These are phyloP conservation scores for Debaryomyces maramus DNA, from an alignment of 805 yeast genomes.

Conservation along the genomic window DNA sequence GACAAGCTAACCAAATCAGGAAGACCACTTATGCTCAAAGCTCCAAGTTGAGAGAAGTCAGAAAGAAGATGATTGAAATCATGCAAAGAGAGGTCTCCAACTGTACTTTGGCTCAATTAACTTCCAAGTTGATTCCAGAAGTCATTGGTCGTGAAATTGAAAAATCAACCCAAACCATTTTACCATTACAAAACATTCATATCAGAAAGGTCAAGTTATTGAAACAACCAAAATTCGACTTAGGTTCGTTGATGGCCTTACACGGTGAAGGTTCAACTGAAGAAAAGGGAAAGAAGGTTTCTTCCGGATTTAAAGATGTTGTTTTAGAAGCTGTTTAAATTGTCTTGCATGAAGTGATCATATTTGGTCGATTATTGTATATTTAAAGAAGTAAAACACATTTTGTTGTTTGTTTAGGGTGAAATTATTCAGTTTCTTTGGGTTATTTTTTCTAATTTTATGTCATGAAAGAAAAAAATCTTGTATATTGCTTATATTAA, in stretches of 20 bases:
- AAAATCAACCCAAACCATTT: conserved; percentile 86
- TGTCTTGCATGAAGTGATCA: conserved; percentile 2
- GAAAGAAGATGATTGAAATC: conserved; percentile 92
- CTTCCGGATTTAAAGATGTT: conserved; percentile 94
- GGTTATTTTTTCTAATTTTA: conserved; percentile 8
- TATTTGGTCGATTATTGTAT: conserved; percentile 1
- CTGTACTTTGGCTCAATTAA: conserved; percentile 90
- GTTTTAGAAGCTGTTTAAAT: conserved; percentile 87
- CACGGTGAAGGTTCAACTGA: conserved; percentile 87
- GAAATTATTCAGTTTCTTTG: conserved; percentile 6
- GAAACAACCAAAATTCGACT: conserved; percentile 96
- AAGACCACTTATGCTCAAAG: conserved; percentile 95
- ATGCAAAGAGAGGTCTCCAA: conserved; percentile 90
- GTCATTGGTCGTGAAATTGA: conserved; percentile 95
- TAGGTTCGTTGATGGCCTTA: conserved; percentile 87
- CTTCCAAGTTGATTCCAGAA: conserved; percentile 94
- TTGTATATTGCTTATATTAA: conserved; percentile 16
- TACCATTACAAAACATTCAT: conserved; percentile 95
- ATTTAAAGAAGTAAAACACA: conserved; percentile 2
- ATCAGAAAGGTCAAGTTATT: conserved; percentile 95
- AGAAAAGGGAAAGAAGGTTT: conserved; percentile 96
- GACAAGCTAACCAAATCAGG: conserved; percentile 91
- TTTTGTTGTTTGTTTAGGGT: conserved; percentile 8
- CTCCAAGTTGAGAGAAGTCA: conserved; percentile 90
- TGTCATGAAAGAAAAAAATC: conserved; percentile 8